Evolutionary conservation across 306 rosid genomes (phyloP).

Genomic region (Arachis hypogaea): DNA sequence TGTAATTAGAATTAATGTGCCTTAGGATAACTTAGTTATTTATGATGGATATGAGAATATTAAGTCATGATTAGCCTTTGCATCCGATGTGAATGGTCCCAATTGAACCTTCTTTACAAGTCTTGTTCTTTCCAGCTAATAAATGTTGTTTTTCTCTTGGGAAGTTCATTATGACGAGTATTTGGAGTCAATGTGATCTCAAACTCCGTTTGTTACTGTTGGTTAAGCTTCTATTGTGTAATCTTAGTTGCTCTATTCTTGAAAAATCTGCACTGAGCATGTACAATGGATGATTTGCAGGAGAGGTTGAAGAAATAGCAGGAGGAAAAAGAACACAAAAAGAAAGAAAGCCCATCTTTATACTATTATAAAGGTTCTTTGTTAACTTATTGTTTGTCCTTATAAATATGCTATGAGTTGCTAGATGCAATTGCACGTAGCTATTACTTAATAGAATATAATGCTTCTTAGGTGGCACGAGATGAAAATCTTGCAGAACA

Average conservation of each 20-base stretch:
- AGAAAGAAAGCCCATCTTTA: slow-evolving; percentile 86
- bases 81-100: too few relatives aligned
- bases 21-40: too few relatives aligned
- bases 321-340: slow-evolving; percentile 88
- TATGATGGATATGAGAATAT: too few relatives aligned
- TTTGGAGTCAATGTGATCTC: slow-evolving; percentile 9
- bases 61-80: too few relatives aligned
- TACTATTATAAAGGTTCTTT: slow-evolving; percentile 79
- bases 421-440: slow-evolving; percentile 14
- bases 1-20: too few relatives aligned
- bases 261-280: too few relatives aligned
- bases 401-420: background rate
- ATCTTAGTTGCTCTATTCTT: too few relatives aligned
- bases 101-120: too few relatives aligned
- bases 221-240: background rate
- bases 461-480: slow-evolving; percentile 58
- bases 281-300: too few relatives aligned
- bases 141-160: background rate
- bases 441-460: slow-evolving; percentile 25
- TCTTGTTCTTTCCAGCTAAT: background rate
- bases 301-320: slow-evolving; percentile 90
- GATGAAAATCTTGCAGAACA: too few relatives aligned
- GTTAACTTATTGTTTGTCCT: slow-evolving; percentile 23
- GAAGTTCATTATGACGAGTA: background rate
- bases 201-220: slow-evolving; percentile 5